Evolutionary conservation across 495 filamentous ascomycete genomes (phyloP), one percentile per base, ranked within the genome.

Genomic region (Daldinia vernicosa): DNA sequence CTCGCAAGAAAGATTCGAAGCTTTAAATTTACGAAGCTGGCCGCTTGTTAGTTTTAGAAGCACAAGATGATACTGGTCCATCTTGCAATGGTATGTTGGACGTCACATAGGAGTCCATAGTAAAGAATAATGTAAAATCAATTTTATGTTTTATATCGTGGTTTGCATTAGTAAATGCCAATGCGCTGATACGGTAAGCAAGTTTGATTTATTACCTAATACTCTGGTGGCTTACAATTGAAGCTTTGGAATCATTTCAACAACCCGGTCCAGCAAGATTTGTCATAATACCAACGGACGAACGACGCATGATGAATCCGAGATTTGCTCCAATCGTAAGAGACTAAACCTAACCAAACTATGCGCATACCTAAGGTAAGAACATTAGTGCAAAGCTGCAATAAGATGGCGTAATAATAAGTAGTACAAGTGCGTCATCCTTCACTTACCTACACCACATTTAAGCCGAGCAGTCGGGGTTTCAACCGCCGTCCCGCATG

Each of bases 1-100:
- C 62, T 37, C 57, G 60, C 28, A 43, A 14, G n/a, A 69, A 57
- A 30, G 61, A 71, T 6, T 75, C 75, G 33, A 77, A 74, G 67
- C 26, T 77, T 26, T 77, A 28, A 73, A 35, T 5, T 0, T 17
- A 51, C 47, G 27, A 12, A 3, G 22, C 27, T 27, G 9, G 47
- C 9, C 8, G 39, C n/a, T 15, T 17, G 39, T 43, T 43, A 9
- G 39, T 17, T 5, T 30, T 30, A 6, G 6, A 4, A 30, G 28
- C 3, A 30, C 3, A 5, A 6, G 28, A 30, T 30, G 3, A 30
- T 35, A 35, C 19, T 7, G 11, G 26, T 8, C 8, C 26, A 53
- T 30, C 12, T 53, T 9, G 6, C 17, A 53, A 30, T 53, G 15
- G 12, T 4, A n/a, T 53, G 27, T 51, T 27, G 8, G 15, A 53